Conservation (phyloP, 805 yeast species). For the Candida dajiaensis region DNA sequence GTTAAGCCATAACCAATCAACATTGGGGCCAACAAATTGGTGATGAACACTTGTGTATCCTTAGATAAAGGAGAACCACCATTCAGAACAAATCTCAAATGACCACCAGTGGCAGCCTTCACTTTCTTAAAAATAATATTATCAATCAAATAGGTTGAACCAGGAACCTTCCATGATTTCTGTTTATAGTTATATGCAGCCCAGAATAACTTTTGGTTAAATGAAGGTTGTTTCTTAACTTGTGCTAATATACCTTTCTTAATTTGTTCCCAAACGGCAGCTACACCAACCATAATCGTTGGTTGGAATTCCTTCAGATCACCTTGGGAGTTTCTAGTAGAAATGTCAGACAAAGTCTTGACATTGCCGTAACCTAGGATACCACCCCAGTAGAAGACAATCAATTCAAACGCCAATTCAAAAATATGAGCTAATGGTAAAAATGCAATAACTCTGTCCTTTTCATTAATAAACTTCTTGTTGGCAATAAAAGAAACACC, state of each 20-base stretch:
- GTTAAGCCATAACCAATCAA: conserved; percentile 94
- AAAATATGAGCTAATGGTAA: conserved; percentile 96
- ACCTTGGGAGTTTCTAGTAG: conserved; percentile 80
- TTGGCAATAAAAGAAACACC: conserved; percentile 69
- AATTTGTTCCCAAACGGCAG: conserved; percentile 96
- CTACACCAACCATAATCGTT: conserved; percentile 95
- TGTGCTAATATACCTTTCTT: conserved; percentile 86
- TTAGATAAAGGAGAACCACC: conserved; percentile 90
- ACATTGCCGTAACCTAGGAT: conserved; percentile 86
- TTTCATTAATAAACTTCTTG: conserved; percentile 39
- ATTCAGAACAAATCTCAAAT: conserved; percentile 62
- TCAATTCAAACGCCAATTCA: conserved; percentile 83
- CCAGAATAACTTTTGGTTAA: conserved; percentile 84
- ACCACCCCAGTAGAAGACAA: conserved; percentile 84
- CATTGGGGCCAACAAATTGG: conserved; percentile 76
- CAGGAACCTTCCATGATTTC: conserved; percentile 66
- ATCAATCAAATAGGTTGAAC: conserved; percentile 60
- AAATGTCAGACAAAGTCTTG: conserved; percentile 79
- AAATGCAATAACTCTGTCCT: conserved; percentile 78
- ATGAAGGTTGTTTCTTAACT: conserved; percentile 56
- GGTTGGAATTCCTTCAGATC: conserved; percentile 87
- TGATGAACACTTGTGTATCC: conserved; percentile 77
- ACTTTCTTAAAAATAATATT: conserved; percentile 76
- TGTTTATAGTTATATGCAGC: conserved; percentile 70
- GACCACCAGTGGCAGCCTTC: conserved; percentile 93